A percentile compares a stretch with the other conserved stretches of the same genome.
These are phyloP conservation scores for Viridothelium virens DNA, from an alignment of 495 filamentous ascomycete genomes.

Conservation along the genomic window DNA sequence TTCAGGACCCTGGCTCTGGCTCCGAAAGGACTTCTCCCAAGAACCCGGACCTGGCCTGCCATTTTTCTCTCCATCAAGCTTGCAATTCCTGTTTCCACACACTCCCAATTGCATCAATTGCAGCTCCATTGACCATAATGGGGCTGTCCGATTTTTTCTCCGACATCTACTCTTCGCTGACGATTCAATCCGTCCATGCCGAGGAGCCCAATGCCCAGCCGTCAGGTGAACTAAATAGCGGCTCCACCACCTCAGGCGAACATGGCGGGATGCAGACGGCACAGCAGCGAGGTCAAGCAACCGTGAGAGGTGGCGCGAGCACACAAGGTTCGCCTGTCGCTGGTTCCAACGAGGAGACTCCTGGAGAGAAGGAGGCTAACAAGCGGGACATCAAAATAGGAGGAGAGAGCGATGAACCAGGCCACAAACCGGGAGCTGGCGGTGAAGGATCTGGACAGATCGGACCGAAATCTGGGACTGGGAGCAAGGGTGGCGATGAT, in stretches of 20 bases:
- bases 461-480: conserved; percentile 10
- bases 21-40: neutral
- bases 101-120: neutral
- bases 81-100: neutral
- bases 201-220: conserved; percentile 44
- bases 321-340: conserved; percentile 22
- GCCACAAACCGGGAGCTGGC: conserved; percentile 25
- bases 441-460: conserved; percentile 20
- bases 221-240: conserved; percentile 26
- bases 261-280: conserved; percentile 14
- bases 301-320: conserved; percentile 27
- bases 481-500: conserved; percentile 35
- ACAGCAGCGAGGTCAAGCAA: conserved; percentile 18
- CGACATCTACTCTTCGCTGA: conserved; percentile 51
- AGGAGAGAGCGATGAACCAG: conserved; percentile 20
- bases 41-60: neutral
- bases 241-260: conserved; percentile 5
- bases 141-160: conserved; percentile 57
- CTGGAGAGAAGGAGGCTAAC: conserved; percentile 31
- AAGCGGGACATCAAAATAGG: conserved; percentile 22
- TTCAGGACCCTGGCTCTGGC: neutral
- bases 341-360: conserved; percentile 32
- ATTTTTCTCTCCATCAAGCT: neutral
- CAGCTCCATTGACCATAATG: conserved; percentile 50
- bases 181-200: conserved; percentile 50